Base-by-base conservation (phyloP, 2,329 filamentous ascomycete genomes). In the Akanthomyces dipterigenus region DNA sequence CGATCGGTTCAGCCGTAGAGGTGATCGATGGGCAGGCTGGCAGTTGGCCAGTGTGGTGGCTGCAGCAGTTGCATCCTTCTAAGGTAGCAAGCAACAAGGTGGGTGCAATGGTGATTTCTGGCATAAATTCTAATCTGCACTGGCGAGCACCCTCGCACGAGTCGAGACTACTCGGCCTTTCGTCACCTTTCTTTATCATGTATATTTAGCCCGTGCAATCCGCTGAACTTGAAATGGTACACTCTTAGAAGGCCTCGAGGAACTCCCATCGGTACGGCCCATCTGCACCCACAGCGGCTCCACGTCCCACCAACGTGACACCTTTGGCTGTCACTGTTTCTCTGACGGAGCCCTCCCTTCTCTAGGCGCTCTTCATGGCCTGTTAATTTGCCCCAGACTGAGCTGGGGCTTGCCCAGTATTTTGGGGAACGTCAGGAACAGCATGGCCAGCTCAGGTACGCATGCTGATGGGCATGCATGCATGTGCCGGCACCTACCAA, bases 261-360 rank as follows among this genome's bases (percentile, higher is more conserved):
- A 43, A 16, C 46, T 56, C n/a, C n/a, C 26, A 59, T 59, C 56
- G 56, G 56, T 43, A 59, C 56, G 56, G 56, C 22, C 56, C 56
- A 51, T 59, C 34, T 42, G 46, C 56, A 43, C 34, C 56, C 46
- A 36, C 56, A 43, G 56, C 56, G 56, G 56, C 56, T 59, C 56
- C 56, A 59, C 46, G 56, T 51, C 45, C 55, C 55, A 34, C n/a
- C 43, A 57, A 49, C 34, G 43, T 48, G 54, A 48, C 34, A 22
- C n/a, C 14, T 38, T 38, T 34, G n/a, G n/a, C n/a, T n/a, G n/a
- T 36, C 24, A 24, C 53, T 31, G 8, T 38, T 48, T 12, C 45
- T 46, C 20, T 36, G 11, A 20, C 18, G 28, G 34, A 46, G 54
- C 26, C 26, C 24, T 22, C 24, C 24, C 8, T 16, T 55, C 16